Evolutionary conservation across 2,329 filamentous ascomycete species (phyloP).

Genomic region (Monilinia vaccinii-corymbosi): DNA sequence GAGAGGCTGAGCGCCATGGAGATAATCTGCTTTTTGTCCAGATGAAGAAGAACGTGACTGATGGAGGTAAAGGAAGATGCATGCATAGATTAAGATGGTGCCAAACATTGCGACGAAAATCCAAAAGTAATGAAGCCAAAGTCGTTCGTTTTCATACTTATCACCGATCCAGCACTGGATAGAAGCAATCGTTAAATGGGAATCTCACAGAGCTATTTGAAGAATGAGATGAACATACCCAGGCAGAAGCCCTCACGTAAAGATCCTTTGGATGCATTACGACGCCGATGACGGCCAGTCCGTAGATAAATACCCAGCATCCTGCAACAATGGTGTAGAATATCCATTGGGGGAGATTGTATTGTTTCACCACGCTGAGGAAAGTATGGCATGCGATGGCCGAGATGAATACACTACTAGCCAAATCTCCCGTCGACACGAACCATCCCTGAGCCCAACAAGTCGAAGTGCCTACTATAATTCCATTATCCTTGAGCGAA

Average conservation of each 20-base stretch:
- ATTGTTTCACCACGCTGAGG: slow-evolving; percentile 48
- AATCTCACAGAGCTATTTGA: background rate
- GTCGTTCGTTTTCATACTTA: slow-evolving; percentile 43
- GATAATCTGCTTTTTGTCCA: background rate
- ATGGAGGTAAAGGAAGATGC: slow-evolving; percentile 25
- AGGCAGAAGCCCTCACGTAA: slow-evolving; percentile 57
- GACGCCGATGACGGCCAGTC: slow-evolving; percentile 44
- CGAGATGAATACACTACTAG: slow-evolving; percentile 58
- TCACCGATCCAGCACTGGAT: slow-evolving; percentile 55
- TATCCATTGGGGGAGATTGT: slow-evolving; percentile 39
- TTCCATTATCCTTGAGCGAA: slow-evolving; percentile 45
- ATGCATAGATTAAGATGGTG: slow-evolving; percentile 39
- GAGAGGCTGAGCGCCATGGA: slow-evolving; percentile 33
- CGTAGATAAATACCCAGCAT: slow-evolving; percentile 52
- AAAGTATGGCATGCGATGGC: slow-evolving; percentile 60
- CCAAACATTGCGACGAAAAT: slow-evolving; percentile 46
- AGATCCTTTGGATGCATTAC: slow-evolving; percentile 32
- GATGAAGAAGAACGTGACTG: background rate
- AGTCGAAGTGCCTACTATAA: slow-evolving; percentile 43
- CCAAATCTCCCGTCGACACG: slow-evolving; percentile 55
- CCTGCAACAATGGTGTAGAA: slow-evolving; percentile 41
- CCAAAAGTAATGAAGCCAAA: slow-evolving; percentile 57
- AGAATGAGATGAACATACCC: slow-evolving; percentile 35
- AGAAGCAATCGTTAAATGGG: background rate
- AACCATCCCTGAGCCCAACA: slow-evolving; percentile 62